Evolutionary conservation across 148 eudicot species (phyloP).

Genomic region (Diospyros lotus): DNA sequence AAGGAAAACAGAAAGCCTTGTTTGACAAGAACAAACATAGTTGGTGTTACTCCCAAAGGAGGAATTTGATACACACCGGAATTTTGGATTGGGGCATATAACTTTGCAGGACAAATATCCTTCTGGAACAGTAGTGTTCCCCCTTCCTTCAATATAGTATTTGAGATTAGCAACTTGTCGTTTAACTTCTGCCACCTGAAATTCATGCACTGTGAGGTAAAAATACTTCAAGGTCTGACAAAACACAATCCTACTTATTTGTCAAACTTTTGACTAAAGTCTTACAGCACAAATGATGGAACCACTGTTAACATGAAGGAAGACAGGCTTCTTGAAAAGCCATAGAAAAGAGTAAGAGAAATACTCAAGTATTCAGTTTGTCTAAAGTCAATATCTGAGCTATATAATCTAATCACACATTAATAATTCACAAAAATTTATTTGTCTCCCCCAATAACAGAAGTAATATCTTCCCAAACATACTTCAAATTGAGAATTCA

Average conservation of each 20-base stretch:
- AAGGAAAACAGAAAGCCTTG: neutral
- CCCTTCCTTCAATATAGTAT: conserved; percentile 87
- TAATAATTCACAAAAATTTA: no score
- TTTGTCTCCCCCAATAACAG: neutral
- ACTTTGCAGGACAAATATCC: conserved; percentile 77
- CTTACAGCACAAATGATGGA: neutral
- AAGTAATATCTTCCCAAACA: neutral
- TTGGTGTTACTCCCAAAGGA: neutral
- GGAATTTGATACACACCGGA: conserved; percentile 41
- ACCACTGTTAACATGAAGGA: neutral
- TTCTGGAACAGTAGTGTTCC: conserved; percentile 59
- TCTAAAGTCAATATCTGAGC: no score
- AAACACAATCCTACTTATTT: neutral
- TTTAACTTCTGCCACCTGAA: conserved; percentile 58
- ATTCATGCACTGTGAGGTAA: neutral
- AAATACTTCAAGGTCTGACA: neutral
- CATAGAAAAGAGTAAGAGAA: neutral
- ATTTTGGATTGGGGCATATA: conserved; percentile 69
- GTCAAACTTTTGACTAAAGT: neutral
- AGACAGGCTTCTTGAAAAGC: neutral
- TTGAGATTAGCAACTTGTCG: conserved; percentile 60
- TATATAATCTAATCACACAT: no score
- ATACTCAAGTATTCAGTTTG: no score
- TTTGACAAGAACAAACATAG: neutral
- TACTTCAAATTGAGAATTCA: neutral